Conservation (phyloP, 257 asterid genomes). For the Orobanche coerulescens region DNA sequence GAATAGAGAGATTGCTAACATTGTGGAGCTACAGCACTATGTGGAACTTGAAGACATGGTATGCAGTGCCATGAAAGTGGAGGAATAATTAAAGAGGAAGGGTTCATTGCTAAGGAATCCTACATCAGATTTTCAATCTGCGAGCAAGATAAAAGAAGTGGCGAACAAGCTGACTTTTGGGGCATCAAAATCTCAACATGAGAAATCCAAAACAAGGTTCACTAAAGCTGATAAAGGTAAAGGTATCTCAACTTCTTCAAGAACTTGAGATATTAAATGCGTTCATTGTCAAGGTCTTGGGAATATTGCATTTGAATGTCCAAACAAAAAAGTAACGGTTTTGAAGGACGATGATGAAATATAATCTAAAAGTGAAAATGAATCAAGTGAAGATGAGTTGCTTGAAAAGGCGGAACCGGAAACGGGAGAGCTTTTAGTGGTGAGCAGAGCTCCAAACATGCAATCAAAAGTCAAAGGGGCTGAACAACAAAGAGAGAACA, state of each 20-base stretch:
- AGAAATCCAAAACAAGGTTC: no score
- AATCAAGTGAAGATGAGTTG: background rate
- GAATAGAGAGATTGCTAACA: background rate
- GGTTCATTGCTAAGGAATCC: no score
- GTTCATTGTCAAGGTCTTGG: background rate
- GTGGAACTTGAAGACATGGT: background rate
- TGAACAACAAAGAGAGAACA: background rate
- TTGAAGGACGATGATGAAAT: no score
- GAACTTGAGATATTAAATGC: background rate
- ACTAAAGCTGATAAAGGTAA: background rate
- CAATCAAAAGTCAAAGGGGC: background rate
- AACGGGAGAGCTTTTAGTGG: background rate
- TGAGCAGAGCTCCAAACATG: background rate
- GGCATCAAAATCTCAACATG: no score
- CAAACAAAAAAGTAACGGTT: background rate
- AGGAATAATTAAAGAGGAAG: no score
- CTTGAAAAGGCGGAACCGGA: background rate
- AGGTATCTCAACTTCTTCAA: background rate
- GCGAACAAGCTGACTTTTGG: no score
- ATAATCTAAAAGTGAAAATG: no score
- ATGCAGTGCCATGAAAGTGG: no score
- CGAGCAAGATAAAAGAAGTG: no score
- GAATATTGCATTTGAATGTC: background rate
- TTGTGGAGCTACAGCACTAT: background rate
- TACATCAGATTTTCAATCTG: no score